Base-by-base conservation (phyloP, 129 eudicot species). In the Sambucus nigra region DNA sequence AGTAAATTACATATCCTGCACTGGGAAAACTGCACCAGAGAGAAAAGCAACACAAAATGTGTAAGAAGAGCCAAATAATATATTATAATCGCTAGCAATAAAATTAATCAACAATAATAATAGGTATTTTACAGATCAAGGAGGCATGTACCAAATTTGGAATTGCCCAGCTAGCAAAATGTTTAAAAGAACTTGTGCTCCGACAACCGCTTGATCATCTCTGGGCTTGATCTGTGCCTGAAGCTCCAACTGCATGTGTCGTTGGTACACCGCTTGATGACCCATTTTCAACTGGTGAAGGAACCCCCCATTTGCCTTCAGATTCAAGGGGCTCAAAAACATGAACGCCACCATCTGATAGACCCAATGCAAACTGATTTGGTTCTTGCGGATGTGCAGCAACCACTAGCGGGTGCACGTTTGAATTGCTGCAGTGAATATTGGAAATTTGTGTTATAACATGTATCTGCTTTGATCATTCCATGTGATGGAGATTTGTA, bases 351-450 rank as follows among this genome's bases (percentile, higher is more conserved):
- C 96, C 96, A 65, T 88, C 96, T 20, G 94, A 80, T 24, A 88
- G 79, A 22, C 96, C 96, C 24, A 88, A 42, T 26, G 96, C 96
- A 69, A 88, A 88, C 33, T 88, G 96, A 53, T 83, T 88, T 25
- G 94, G 71, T 61, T 83, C 96, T 72, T 77, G 83, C 64, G 96
- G 94, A 65, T 88, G 96, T n/a, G 96, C 94, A 15, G 96, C 94
- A 54, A 88, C 77, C 55, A 83, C 96, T 25, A 80, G 60, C 13
- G 96, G 96, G 62, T 88, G 87, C 29, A 83, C 80, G 1, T 70
- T 88, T 26, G 87, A 68, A 39, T 61, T 88, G 71, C 86, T 69
- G 69, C 53, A 52, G 17, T 64, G 38, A 23, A 64, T 2, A 22
- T 38, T 10, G 15, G 31, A n/a, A 17, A 35, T 15, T 19, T n/a